A percentile compares a stretch with the other conserved stretches of the same genome.
Evolutionary conservation across 805 yeast species (phyloP).

Genomic region (Yarrowia osloensis): DNA sequence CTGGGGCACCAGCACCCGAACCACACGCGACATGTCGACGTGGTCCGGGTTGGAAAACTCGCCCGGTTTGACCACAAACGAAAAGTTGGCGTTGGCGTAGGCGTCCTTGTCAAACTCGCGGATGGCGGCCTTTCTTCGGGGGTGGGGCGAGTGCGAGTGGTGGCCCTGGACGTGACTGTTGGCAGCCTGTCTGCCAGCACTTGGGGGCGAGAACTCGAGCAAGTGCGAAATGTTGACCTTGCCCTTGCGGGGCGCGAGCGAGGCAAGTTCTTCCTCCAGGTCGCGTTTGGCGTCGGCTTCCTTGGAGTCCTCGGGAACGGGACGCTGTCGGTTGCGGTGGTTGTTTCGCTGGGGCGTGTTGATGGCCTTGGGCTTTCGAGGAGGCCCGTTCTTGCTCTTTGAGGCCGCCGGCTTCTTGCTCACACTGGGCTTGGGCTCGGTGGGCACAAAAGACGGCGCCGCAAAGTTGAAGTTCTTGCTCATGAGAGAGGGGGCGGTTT

Average conservation of each 20-base stretch:
- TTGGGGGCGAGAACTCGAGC: slow-evolving; percentile 22
- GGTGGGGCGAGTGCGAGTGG: slow-evolving; percentile 26
- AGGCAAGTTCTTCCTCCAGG: slow-evolving; percentile 8
- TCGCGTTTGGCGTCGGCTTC: background rate
- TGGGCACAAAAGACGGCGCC: slow-evolving; percentile 28
- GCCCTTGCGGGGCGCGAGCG: slow-evolving; percentile 16
- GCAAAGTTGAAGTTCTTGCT: slow-evolving; percentile 30
- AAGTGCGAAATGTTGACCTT: slow-evolving; percentile 24
- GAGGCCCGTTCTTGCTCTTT: slow-evolving; percentile 8
- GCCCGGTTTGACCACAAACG: slow-evolving; percentile 73
- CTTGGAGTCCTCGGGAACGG: background rate
- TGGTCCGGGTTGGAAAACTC: slow-evolving; percentile 63
- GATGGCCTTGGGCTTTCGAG: slow-evolving; percentile 17
- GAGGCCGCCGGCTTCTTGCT: slow-evolving; percentile 7
- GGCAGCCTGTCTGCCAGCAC: background rate
- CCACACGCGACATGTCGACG: slow-evolving; percentile 58
- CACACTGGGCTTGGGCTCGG: slow-evolving; percentile 21
- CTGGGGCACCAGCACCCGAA: slow-evolving; percentile 72
- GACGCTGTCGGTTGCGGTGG: slow-evolving; percentile 17
- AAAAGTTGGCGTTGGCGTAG: slow-evolving; percentile 75
- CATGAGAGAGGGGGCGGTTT: background rate
- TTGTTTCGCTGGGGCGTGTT: slow-evolving; percentile 26
- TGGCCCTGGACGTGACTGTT: background rate
- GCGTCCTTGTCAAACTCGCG: slow-evolving; percentile 38
- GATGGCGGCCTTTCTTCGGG: background rate